Evolutionary conservation across 441 rosid species (phyloP), one percentile per base, ranked within the genome.

Genomic region (Codiaeum variegatum): DNA sequence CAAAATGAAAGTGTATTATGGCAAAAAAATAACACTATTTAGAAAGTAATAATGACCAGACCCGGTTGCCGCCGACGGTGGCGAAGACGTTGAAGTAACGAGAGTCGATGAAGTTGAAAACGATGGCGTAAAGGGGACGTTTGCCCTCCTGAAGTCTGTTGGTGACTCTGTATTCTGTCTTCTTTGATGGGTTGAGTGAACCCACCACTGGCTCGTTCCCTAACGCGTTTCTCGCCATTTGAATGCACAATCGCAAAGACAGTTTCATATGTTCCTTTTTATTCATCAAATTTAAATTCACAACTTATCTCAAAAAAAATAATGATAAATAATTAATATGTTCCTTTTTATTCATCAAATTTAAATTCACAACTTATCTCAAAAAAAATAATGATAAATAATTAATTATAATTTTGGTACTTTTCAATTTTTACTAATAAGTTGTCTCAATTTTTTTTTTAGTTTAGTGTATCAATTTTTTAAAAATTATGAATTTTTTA

Each of bases 31-130:
- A 19, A 18, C 65, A 51, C n/a, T n/a, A n/a, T n/a, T n/a, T n/a
- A 19, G 1, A 58, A 0, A 42, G n/a, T 0, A 29, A 23, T 0
- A 6, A 4, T 10, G 16, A 36, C 42, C 72, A 40, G 73, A 95
- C 99, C 88, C 96, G 85, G 83, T 92, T 95, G 62, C 98, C 98
- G 79, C 99, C 96, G 76, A 91, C 98, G 74, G 98, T 90, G 64
- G 90, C 96, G 80, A 95, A 95, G 69, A 90, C 88, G 73, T 76
- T 87, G 90, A 90, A 91, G 92, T 86, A 88, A 72, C 93, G 95
- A 67, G 92, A 81, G 66, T 90, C 96, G 26, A 92, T 82, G 87
- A 92, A 90, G 83, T 92, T 92, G 76, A 90, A 92, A 70, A 87
- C 88, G 75, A 92, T 87, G 68, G 94, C 94, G 76, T 92, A 92